These are phyloP conservation scores for Epichloe baconii DNA, from an alignment of 2,329 filamentous ascomycete species.

Conservation along the genomic window DNA sequence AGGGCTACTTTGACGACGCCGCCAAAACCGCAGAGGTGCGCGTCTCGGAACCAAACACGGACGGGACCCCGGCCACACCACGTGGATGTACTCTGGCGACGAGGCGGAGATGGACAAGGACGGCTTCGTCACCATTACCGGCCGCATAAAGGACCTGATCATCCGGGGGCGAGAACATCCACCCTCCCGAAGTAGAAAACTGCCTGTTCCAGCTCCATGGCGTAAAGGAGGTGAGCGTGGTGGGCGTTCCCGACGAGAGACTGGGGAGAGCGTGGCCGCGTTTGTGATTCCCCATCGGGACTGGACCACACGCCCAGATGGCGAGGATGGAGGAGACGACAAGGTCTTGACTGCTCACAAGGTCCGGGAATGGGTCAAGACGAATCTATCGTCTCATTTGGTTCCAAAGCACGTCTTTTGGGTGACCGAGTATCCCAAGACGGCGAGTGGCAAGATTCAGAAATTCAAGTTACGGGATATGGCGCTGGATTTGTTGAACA, in stretches of 20 bases:
- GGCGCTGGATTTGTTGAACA: slow-evolving; percentile 29
- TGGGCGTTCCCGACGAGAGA: slow-evolving; percentile 67
- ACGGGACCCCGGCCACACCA: slow-evolving; percentile 20
- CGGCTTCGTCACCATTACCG: slow-evolving; percentile 80
- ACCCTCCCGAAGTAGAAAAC: slow-evolving; percentile 86
- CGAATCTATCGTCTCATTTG: slow-evolving; percentile 58
- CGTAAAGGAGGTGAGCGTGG: slow-evolving; percentile 66
- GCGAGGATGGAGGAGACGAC: slow-evolving; percentile 12
- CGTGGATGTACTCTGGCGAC: slow-evolving; percentile 91
- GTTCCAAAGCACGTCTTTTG: slow-evolving; percentile 88
- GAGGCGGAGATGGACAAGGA: slow-evolving; percentile 74
- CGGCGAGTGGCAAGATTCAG: slow-evolving; percentile 91
- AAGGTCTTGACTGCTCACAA: slow-evolving; percentile 38
- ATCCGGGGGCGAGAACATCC: slow-evolving; percentile 95
- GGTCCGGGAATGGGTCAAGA: slow-evolving; percentile 59
- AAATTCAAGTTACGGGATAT: slow-evolving; percentile 74
- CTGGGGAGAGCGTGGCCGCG: slow-evolving; percentile 82
- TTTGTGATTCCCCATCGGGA: slow-evolving; percentile 51
- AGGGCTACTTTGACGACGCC: slow-evolving; percentile 74
- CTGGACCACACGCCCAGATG: slow-evolving; percentile 14
- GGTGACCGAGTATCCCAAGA: slow-evolving; percentile 78
- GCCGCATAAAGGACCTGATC: slow-evolving; percentile 88
- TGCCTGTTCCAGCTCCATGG: slow-evolving; percentile 61
- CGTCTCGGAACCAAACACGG: slow-evolving; percentile 28
- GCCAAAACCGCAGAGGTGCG: slow-evolving; percentile 56